These are phyloP conservation scores for Psilocybe azurescens DNA, from an alignment of 768 basidiomycete species.

Conservation along the genomic window DNA sequence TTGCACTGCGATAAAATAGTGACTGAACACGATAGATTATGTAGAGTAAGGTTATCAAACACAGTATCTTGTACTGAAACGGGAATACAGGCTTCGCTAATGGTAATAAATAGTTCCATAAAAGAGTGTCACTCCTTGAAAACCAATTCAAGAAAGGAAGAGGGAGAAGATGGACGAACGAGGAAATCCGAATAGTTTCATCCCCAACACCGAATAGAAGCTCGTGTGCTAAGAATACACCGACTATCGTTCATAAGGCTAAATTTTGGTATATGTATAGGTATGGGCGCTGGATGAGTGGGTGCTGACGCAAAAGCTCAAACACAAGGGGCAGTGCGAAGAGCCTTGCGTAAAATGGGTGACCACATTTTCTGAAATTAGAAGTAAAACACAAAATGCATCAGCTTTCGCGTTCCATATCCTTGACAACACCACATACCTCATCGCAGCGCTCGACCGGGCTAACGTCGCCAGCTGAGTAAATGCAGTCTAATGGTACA, in stretches of 20 bases:
- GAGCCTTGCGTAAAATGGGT: conserved; percentile 10
- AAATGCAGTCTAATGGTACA: conserved; percentile 24
- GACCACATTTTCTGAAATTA: conserved; percentile 19
- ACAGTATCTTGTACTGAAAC: background rate
- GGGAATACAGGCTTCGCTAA: background rate
- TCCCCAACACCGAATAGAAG: background rate
- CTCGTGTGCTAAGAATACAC: background rate
- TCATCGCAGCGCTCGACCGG: conserved; percentile 24
- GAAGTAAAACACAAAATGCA: background rate
- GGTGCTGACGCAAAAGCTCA: background rate
- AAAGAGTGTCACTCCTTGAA: background rate
- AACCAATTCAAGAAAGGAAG: background rate
- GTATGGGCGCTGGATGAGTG: background rate
- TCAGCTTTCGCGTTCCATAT: background rate
- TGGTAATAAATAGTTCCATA: background rate
- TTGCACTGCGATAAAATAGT: background rate
- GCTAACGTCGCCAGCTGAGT: conserved; percentile 23
- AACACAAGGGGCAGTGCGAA: conserved; percentile 19
- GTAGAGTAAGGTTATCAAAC: background rate
- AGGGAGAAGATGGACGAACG: background rate
- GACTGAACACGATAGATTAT: background rate
- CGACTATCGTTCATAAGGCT: background rate
- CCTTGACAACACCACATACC: conserved; percentile 21
- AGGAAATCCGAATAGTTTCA: background rate
- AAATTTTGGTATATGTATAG: background rate